Evolutionary conservation across 352 stramenopile genomes (phyloP), one percentile per base, ranked within the genome.

Genomic region (Pythium sukuiense): DNA sequence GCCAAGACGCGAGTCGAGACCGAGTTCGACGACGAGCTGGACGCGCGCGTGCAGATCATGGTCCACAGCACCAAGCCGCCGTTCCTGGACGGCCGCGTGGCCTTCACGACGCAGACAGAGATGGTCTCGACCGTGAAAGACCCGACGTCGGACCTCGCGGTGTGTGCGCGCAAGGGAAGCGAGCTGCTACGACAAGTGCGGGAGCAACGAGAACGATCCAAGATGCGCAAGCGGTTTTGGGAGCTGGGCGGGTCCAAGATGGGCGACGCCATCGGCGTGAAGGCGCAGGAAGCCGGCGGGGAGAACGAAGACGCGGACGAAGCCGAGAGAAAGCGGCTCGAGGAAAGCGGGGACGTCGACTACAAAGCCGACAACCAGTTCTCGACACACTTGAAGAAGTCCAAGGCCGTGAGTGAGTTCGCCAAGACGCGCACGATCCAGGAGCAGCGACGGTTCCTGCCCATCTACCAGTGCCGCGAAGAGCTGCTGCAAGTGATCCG

Each of bases 191-290:
- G 76, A 0, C 76, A 91, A 65, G 85, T 94, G 56, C 76, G 86
- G 7, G 85, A 95, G 50, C 81, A 95, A 63, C 79, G 81, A 6
- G 87, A 95, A 52, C 74, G 77, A 0, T 90, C 87, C 55, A 98
- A 98, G 61, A 99, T 99, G 94, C 85, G 96, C 48, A 95, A 99
- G 79, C 88, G 97, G 24, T 99, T 99, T 77, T 99, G 97, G 98
- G 97, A 99, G 69, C 67, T 99, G 8, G 97, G 97, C 7, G 97
- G 97, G 3, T 98, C 90, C 27, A 87, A 93, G 35, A 99, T 99
- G 97, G 97, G 97, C 24, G 79, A 99, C 54, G 93, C 92, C 0
- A 98, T 99, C 54, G 96, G 97, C 13, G 78, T 99, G 0, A 88
- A 94, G 59, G 77, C 74, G 4, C 73, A 77, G 6, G 76, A 79